Percentiles rank a stretch among this genome's conserved stretches.
phyloP scores from a whole-genome alignment of 2,329 filamentous ascomycete genomes.

The Penicillium psychrosexuale region DNA sequence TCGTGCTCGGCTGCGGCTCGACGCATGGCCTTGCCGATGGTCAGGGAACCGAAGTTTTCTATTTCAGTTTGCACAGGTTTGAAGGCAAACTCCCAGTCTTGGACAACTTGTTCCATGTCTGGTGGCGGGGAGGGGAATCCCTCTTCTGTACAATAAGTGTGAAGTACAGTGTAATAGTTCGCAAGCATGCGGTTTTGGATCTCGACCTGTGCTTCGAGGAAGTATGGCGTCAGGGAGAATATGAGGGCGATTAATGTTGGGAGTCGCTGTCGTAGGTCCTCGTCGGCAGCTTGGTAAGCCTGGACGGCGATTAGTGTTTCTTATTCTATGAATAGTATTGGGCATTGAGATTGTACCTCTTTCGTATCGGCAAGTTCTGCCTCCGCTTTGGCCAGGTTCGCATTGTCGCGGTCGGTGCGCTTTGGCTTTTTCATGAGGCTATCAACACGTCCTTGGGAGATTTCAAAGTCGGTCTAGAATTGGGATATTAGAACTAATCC shows the following conservation, averaged over 20 bases:
- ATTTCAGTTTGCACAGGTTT: conserved; percentile 62
- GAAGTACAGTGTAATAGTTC: conserved; percentile 72
- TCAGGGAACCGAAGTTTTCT: conserved; percentile 63
- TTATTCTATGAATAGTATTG: not conserved
- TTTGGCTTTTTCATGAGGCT: conserved; percentile 67
- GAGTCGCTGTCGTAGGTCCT: conserved; percentile 67
- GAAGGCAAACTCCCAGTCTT: conserved; percentile 63
- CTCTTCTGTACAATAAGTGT: conserved; percentile 68
- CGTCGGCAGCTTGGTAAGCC: conserved; percentile 73
- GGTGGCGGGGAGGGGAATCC: conserved; percentile 69
- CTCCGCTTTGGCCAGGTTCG: conserved; percentile 67
- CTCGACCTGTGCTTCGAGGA: conserved; percentile 67
- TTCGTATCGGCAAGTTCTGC: conserved; percentile 63
- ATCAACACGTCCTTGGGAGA: conserved; percentile 68
- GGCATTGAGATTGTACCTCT: conserved; percentile 49
- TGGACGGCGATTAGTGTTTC: conserved; percentile 29
- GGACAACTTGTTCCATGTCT: conserved; percentile 67
- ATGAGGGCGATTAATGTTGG: conserved; percentile 68
- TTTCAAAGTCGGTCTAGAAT: conserved; percentile 69
- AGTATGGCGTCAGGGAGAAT: conserved; percentile 69
- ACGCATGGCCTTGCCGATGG: conserved; percentile 64
- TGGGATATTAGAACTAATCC: not conserved
- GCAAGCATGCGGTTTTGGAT: conserved; percentile 76
- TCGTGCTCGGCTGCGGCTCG: conserved; percentile 47
- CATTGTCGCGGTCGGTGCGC: conserved; percentile 70